Evolutionary conservation across 306 rosid species (phyloP).

Genomic region (Corylus heterophylla): DNA sequence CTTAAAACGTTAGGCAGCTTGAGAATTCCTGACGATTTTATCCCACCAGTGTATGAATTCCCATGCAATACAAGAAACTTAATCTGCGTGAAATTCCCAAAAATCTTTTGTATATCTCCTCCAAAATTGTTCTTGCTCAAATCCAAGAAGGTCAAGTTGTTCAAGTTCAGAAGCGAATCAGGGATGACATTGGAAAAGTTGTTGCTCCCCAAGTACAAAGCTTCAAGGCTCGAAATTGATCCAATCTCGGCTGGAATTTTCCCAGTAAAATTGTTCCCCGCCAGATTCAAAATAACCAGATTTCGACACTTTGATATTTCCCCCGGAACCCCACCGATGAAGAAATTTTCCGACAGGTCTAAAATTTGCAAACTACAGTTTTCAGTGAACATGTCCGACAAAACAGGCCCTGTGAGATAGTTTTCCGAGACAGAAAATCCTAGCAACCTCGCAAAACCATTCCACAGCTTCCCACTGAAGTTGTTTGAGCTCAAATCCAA

Average conservation of each 20-base stretch:
- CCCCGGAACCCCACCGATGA: conserved; percentile 55
- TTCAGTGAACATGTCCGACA: conserved; percentile 40
- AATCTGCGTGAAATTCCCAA: conserved; percentile 68
- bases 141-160: conserved; percentile 71
- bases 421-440: conserved; percentile 75
- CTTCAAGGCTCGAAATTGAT: conserved; percentile 46
- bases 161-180: conserved; percentile 53
- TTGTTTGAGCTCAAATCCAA: conserved; percentile 83
- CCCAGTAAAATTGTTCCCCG: conserved; percentile 61
- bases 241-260: conserved; percentile 69
- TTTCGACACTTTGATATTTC: conserved; percentile 63
- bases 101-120: conserved; percentile 65
- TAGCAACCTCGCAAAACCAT: conserved; percentile 52
- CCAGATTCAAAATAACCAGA: conserved; percentile 53
- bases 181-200: conserved; percentile 70
- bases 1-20: conserved; percentile 51
- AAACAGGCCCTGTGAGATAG: conserved; percentile 46
- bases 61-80: conserved; percentile 68
- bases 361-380: conserved; percentile 54
- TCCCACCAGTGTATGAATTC: conserved; percentile 69
- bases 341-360: conserved; percentile 71
- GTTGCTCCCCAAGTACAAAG: conserved; percentile 71
- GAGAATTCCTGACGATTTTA: conserved; percentile 68
- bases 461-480: conserved; percentile 66
- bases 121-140: conserved; percentile 71